Evolutionary conservation across 1,284 basidiomycete genomes (phyloP).

Genomic region (Ceraceosorus bombacis): DNA sequence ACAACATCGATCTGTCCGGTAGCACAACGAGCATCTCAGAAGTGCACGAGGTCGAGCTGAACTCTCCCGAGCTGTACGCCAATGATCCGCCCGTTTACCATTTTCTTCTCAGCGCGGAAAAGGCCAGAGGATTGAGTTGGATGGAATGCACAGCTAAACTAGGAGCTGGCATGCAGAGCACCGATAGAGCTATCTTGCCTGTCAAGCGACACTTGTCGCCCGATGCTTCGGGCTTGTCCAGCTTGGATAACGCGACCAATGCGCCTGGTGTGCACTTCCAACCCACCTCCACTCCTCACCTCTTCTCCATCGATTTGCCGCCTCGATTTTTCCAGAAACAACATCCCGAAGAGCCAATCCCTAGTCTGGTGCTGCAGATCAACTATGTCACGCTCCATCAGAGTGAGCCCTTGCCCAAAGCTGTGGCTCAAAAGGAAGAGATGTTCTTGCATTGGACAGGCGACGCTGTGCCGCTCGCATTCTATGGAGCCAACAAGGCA

Average conservation of each 20-base stretch:
- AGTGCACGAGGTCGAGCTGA: too few relatives aligned
- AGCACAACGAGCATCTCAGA: too few relatives aligned
- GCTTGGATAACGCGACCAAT: neutral
- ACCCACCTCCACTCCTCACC: neutral
- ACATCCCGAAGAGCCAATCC: neutral
- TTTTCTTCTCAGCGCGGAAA: slow-evolving; percentile 1
- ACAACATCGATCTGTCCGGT: too few relatives aligned
- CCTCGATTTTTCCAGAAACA: neutral
- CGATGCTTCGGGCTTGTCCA: neutral
- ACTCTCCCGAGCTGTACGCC: too few relatives aligned
- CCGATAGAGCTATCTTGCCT: slow-evolving; percentile 6
- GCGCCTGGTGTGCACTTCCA: neutral
- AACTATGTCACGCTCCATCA: slow-evolving; percentile 1
- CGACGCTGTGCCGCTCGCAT: slow-evolving; percentile 69
- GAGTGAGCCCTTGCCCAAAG: slow-evolving; percentile 62
- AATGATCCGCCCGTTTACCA: slow-evolving; percentile 1
- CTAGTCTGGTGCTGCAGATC: slow-evolving; percentile 1
- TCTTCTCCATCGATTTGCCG: slow-evolving; percentile 9
- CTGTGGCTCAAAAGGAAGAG: slow-evolving; percentile 67
- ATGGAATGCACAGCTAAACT: slow-evolving; percentile 8
- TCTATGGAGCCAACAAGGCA: slow-evolving; percentile 72
- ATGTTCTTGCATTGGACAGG: slow-evolving; percentile 71
- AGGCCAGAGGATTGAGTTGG: neutral
- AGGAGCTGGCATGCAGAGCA: slow-evolving; percentile 10
- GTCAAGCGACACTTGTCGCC: neutral